Conservation (phyloP, 495 filamentous ascomycete genomes). For the Neurospora hispaniola region DNA sequence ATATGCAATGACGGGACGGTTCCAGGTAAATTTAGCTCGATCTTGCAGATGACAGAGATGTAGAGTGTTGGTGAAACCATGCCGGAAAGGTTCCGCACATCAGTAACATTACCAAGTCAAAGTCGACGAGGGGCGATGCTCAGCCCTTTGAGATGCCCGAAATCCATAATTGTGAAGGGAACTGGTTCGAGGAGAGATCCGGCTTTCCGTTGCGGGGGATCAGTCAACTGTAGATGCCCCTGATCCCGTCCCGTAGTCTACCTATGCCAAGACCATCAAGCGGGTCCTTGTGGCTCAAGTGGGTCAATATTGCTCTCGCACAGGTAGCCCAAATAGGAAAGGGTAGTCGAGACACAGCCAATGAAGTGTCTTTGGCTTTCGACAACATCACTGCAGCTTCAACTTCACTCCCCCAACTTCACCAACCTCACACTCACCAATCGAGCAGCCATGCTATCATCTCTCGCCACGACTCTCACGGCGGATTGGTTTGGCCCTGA, state of each 20-base stretch:
- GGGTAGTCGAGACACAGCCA: background rate
- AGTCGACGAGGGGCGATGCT: background rate
- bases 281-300: background rate
- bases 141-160: background rate
- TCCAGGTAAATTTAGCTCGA: background rate
- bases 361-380: background rate
- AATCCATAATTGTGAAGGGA: background rate
- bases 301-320: slow-evolving; percentile 17
- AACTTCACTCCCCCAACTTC: slow-evolving; percentile 4
- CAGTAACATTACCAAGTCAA: background rate
- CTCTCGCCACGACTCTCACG: background rate
- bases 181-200: background rate
- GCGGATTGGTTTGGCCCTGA: background rate
- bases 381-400: background rate
- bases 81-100: background rate
- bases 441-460: background rate
- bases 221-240: slow-evolving; percentile 13
- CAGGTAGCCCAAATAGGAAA: slow-evolving; percentile 24
- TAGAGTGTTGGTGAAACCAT: background rate
- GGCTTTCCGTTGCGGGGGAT: background rate
- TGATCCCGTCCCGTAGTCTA: background rate
- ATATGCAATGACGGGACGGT: background rate
- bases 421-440: background rate
- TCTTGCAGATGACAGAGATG: background rate
- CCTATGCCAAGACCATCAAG: slow-evolving; percentile 5